Evolutionary conservation across 2,329 filamentous ascomycete genomes (phyloP).

Genomic region (Raffaelea albimanens): DNA sequence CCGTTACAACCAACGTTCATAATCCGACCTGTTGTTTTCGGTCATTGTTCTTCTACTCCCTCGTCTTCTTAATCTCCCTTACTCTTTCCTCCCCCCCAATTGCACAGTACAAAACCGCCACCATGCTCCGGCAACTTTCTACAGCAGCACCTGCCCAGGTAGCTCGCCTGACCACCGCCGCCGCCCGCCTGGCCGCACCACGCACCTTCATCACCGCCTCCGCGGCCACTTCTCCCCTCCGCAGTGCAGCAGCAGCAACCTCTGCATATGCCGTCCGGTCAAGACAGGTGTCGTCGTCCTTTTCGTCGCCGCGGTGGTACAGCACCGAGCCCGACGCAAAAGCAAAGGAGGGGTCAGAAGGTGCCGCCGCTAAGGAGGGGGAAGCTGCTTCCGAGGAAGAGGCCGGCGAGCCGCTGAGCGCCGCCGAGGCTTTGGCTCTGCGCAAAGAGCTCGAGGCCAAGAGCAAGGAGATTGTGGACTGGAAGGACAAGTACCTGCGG

Average conservation of each 20-base stretch:
- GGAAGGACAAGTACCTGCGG: conserved; percentile 96
- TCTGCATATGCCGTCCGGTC: neutral
- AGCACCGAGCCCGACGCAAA: conserved; percentile 31
- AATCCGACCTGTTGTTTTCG: neutral
- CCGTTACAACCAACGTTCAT: neutral
- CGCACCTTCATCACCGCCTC: neutral
- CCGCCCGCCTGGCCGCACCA: conserved; percentile 1
- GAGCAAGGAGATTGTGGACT: conserved; percentile 51
- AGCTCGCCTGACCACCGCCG: conserved; percentile 7
- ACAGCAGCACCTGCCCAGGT: conserved; percentile 7
- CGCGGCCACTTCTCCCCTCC: conserved; percentile 15
- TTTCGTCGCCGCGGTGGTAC: conserved; percentile 28
- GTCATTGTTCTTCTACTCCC: neutral
- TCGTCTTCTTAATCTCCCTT: neutral
- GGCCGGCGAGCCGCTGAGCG: conserved; percentile 17
- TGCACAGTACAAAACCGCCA: too few relatives aligned
- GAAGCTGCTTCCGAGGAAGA: conserved; percentile 5
- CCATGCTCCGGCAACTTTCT: conserved; percentile 10
- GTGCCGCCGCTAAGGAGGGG: conserved; percentile 19
- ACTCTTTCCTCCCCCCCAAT: neutral
- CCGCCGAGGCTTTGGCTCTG: conserved; percentile 26
- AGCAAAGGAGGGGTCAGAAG: conserved; percentile 16
- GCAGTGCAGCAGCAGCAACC: conserved; percentile 5
- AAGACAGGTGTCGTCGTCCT: conserved; percentile 1
- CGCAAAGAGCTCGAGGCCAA: conserved; percentile 45